Evolutionary conservation across 1,284 basidiomycete species (phyloP).

Genomic region (Ustilago tritici): DNA sequence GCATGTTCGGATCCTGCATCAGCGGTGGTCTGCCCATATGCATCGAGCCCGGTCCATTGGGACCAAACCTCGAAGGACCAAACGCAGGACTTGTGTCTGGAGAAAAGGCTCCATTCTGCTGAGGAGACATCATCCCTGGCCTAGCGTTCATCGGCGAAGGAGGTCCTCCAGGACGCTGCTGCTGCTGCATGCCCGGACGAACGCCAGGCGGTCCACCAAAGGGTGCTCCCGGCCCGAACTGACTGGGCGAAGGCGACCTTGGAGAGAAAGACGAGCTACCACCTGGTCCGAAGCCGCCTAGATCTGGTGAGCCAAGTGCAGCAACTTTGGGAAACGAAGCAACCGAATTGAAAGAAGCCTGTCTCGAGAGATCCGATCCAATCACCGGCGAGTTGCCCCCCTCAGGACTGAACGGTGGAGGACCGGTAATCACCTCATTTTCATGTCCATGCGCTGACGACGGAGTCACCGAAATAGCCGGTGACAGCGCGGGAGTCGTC

Average conservation of each 20-base stretch:
- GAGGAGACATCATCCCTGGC: constrained; percentile 45
- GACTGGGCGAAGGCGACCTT: constrained; percentile 44
- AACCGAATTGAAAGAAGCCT: constrained; percentile 59
- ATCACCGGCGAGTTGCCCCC: constrained; percentile 23
- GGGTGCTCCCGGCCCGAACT: constrained; percentile 25
- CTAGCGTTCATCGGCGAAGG: constrained; percentile 21
- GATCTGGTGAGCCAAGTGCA: constrained; percentile 43
- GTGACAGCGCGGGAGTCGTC: constrained; percentile 47
- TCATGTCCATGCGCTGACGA: constrained; percentile 40
- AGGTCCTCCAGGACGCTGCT: constrained; percentile 20
- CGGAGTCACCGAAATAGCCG: constrained; percentile 61
- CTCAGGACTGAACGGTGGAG: constrained; percentile 15
- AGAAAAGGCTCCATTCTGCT: constrained; percentile 35
- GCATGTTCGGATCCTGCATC: constrained; percentile 51
- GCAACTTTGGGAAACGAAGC: constrained; percentile 52
- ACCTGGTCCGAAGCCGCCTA: constrained; percentile 20
- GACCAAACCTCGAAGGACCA: constrained; percentile 35
- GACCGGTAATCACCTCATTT: constrained; percentile 7
- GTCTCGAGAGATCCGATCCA: constrained; percentile 44
- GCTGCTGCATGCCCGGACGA: constrained; percentile 6
- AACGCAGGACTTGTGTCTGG: constrained; percentile 48
- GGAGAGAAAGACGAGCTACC: constrained; percentile 30
- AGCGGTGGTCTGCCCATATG: constrained; percentile 44
- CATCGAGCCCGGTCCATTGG: constrained; percentile 26
- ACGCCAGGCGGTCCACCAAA: constrained; percentile 19